These are phyloP conservation scores for Pyrus betulifolia DNA, from an alignment of 306 rosid species.

Conservation along the genomic window DNA sequence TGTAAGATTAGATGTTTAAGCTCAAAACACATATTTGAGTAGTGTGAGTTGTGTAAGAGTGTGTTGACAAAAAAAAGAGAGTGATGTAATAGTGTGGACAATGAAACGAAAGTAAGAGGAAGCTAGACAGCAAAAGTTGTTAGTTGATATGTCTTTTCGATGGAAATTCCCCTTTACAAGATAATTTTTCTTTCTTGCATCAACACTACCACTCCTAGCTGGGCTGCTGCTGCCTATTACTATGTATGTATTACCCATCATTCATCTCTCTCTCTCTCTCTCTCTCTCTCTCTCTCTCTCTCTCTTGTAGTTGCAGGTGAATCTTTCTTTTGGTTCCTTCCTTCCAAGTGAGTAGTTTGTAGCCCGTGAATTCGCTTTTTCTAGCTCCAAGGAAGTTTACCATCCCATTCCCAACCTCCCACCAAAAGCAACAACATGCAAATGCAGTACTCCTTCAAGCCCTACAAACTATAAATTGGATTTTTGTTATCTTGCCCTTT, in stretches of 20 bases:
- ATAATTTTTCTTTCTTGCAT: neutral
- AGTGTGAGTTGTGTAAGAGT: neutral
- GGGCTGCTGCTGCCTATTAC: neutral
- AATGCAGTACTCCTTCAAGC: neutral
- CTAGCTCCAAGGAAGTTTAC: conserved; percentile 3
- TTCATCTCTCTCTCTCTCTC: neutral
- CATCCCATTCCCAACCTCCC: neutral
- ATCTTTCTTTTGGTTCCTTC: conserved; percentile 8
- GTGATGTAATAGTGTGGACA: conserved; percentile 1
- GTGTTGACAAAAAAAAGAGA: too few relatives aligned
- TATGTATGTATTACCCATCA: neutral
- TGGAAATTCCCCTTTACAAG: neutral
- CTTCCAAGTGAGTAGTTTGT: neutral
- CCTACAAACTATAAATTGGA: neutral
- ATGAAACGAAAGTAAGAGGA: conserved; percentile 11
- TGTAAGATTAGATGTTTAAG: neutral
- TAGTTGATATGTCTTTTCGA: conserved; percentile 3
- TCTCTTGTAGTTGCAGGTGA: neutral
- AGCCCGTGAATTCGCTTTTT: conserved; percentile 15
- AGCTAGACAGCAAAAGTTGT: conserved; percentile 7
- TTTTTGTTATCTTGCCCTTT: neutral
- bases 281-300: neutral
- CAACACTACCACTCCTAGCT: neutral
- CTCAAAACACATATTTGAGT: neutral
- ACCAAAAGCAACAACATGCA: neutral